Evolutionary conservation across 2,329 filamentous ascomycete genomes (phyloP).

Genomic region (Rosellinia necatrix): DNA sequence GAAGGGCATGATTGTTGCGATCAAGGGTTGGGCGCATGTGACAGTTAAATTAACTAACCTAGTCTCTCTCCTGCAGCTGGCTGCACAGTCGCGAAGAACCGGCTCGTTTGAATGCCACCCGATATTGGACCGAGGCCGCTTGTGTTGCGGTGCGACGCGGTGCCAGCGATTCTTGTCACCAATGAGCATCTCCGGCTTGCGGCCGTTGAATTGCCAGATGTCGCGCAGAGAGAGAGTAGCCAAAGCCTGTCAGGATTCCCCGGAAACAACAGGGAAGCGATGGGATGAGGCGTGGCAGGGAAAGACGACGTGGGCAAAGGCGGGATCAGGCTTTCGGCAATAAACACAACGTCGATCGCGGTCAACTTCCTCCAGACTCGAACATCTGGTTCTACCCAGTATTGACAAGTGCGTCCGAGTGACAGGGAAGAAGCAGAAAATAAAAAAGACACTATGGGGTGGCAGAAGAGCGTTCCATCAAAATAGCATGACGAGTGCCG

Average conservation of each 20-base stretch:
- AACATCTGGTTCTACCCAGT: constrained; percentile 12
- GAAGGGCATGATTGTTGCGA: constrained; percentile 3
- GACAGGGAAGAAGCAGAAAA: constrained; percentile 14
- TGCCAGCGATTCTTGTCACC: constrained; percentile 1
- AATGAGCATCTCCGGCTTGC: constrained; percentile 6
- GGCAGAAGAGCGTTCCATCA: background rate
- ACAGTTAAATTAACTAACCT: constrained; percentile 21
- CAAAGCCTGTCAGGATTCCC: constrained; percentile 25
- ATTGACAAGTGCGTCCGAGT: background rate
- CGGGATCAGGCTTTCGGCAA: background rate
- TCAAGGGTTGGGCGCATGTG: background rate
- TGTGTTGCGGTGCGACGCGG: constrained; percentile 3
- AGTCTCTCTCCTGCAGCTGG: background rate
- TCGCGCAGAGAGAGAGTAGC: constrained; percentile 22
- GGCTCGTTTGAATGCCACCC: background rate
- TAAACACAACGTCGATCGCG: constrained; percentile 13
- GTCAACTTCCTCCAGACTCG: constrained; percentile 7
- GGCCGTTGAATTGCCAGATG: constrained; percentile 6
- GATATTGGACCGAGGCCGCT: background rate
- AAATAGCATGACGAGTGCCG: constrained; percentile 22
- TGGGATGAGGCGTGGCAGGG: background rate
- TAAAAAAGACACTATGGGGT: constrained; percentile 1
- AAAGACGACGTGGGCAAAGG: constrained; percentile 5
- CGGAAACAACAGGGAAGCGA: constrained; percentile 28
- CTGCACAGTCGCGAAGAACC: constrained; percentile 1